Evolutionary conservation across 306 rosid genomes (phyloP), one percentile per base, ranked within the genome.

Genomic region (Sicyos edulis): DNA sequence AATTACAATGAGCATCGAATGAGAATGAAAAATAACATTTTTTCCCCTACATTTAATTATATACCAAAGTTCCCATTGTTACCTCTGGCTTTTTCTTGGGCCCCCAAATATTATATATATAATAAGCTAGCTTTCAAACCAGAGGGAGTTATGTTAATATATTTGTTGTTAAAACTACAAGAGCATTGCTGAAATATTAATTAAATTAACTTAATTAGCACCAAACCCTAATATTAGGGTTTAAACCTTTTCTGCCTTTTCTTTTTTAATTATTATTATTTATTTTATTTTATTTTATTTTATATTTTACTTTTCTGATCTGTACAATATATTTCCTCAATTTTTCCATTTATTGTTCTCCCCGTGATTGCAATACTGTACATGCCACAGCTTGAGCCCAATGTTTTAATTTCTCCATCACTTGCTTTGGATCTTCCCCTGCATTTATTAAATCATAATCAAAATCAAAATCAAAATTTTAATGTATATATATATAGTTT

Each of bases 351-450:
- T 67, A 47, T 45, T 45, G 45, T 45, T 67, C 72, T 66, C 37
- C 76, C 69, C 56, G 74, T 40, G 88, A 83, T 56, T 93, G 98
- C 89, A 88, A 81, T 42, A 93, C 89, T 59, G 98, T 88, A 77
- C 98, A 93, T 57, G 98, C 97, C 60, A 93, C 99, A 0, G 96
- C 99, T 75, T 93, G 97, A 34, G 97, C 99, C 99, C 99, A 91
- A 37, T 88, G 96, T 79, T 96, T 86, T 79, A 93, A 77, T 82
- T 87, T 93, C 11, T 86, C 86, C 79, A 91, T 93, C 54, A 93
- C 93, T 52, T 87, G 88, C 49, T 89, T 82, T 3, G 99, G 99
- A 67, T 93, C 85, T 63, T 93, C 97, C 37, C 98, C 98, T 92
- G 74, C 75, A 42, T 42, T 10, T 24, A 54, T 37, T 0, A n/a